Percentiles rank a stretch among this genome's conserved stretches.
Evolutionary conservation across 1,284 basidiomycete species (phyloP).

Genomic region (Clitocybe nebularis): DNA sequence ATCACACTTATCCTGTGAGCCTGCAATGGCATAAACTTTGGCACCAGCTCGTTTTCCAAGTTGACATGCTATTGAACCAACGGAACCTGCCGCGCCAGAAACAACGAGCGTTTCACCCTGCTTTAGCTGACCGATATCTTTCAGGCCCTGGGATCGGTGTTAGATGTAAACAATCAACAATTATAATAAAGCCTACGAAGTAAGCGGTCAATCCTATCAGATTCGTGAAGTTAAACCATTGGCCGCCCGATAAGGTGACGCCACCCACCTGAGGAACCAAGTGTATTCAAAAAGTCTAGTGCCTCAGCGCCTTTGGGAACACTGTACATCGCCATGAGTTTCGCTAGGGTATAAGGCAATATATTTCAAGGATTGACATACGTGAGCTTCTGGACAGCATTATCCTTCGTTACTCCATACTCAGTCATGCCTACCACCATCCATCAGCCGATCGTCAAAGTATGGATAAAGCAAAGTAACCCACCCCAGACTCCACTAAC

Average conservation of each 20-base stretch:
- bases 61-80: slow-evolving; percentile 73
- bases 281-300: slow-evolving; percentile 75
- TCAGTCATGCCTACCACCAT: slow-evolving; percentile 68
- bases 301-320: slow-evolving; percentile 50
- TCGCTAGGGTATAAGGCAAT: not conserved
- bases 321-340: slow-evolving; percentile 28
- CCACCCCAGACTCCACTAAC: slow-evolving; percentile 59
- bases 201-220: slow-evolving; percentile 74
- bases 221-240: not conserved
- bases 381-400: slow-evolving; percentile 48
- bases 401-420: slow-evolving; percentile 62
- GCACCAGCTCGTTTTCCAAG: slow-evolving; percentile 73
- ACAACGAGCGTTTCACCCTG: slow-evolving; percentile 81
- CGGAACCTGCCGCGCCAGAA: slow-evolving; percentile 87
- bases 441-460: not conserved
- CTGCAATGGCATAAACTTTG: slow-evolving; percentile 80
- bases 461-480: slow-evolving; percentile 16
- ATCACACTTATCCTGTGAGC: slow-evolving; percentile 72
- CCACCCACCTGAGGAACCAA: slow-evolving; percentile 63
- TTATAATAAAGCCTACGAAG: slow-evolving; percentile 47
- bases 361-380: slow-evolving; percentile 27
- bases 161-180: not conserved
- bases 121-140: slow-evolving; percentile 76
- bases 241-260: not conserved
- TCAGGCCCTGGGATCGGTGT: slow-evolving; percentile 56